These are phyloP conservation scores for Daldinia decipiens DNA, from an alignment of 495 filamentous ascomycete species.

Conservation along the genomic window DNA sequence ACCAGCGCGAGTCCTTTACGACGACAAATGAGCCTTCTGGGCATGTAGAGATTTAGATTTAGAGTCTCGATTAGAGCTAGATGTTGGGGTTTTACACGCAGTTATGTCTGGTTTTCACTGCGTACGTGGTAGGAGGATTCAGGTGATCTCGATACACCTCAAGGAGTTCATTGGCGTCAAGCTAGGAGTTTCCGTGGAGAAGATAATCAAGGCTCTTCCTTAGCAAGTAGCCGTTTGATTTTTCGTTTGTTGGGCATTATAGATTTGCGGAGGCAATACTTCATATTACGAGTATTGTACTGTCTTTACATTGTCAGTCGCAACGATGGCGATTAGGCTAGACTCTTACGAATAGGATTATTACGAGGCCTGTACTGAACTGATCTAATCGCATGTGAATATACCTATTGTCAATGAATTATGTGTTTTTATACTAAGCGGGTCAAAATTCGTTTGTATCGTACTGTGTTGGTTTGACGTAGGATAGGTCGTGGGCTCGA, in stretches of 20 bases:
- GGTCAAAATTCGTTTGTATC: not conserved
- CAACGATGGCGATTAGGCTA: slow-evolving; percentile 35
- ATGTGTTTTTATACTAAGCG: not conserved
- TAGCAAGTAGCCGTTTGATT: slow-evolving; percentile 14
- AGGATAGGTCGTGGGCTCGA: not conserved
- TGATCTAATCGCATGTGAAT: slow-evolving; percentile 1
- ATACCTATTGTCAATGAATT: not conserved
- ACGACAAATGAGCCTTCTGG: slow-evolving; percentile 72
- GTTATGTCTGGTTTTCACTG: slow-evolving; percentile 21
- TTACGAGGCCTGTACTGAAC: slow-evolving; percentile 19
- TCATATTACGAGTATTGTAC: slow-evolving; percentile 10
- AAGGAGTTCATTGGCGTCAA: slow-evolving; percentile 39
- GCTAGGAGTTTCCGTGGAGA: slow-evolving; percentile 5
- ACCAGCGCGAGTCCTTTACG: slow-evolving; percentile 71
- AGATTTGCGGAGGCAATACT: slow-evolving; percentile 7
- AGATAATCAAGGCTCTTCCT: slow-evolving; percentile 19
- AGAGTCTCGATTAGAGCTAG: slow-evolving; percentile 41
- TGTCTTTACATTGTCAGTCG: slow-evolving; percentile 31
- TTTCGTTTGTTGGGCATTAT: slow-evolving; percentile 21
- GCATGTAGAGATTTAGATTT: slow-evolving; percentile 53
- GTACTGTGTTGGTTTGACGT: not conserved
- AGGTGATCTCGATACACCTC: slow-evolving; percentile 32
- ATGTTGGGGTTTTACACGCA: slow-evolving; percentile 19
- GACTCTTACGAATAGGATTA: slow-evolving; percentile 28
- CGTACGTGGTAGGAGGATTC: slow-evolving; percentile 14